Evolutionary conservation across 768 basidiomycete species (phyloP), one percentile per base, ranked within the genome.

Genomic region (Cystofilobasidium macerans): DNA sequence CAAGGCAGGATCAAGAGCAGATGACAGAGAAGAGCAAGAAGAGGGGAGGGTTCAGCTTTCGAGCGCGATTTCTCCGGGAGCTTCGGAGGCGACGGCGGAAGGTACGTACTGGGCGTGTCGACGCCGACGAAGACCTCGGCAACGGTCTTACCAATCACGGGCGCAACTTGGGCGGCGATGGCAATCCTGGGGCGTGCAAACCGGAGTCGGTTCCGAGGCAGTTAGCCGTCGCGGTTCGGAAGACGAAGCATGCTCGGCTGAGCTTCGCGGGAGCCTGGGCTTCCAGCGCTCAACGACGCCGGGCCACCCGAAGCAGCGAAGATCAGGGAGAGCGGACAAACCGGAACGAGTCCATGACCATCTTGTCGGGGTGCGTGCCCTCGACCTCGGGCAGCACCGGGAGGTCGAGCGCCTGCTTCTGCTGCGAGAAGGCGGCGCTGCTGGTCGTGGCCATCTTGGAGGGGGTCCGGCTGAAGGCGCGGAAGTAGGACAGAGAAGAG

Each of bases 161-260:
- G 71, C 0, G 85, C 80, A 60, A 94, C 76, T 68, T 82, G 80
- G 71, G 85, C 80, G 5, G 91, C 88, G 71, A 90, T 87, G 43
- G 88, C 82, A n/a, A 81, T 84, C 62, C 87, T 81, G 80, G 1
- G 26, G 36, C 13, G n/a, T n/a, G n/a, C n/a, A n/a, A n/a, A n/a
- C n/a, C n/a, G n/a, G n/a, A n/a, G n/a, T n/a, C n/a, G n/a, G n/a
- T n/a, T n/a, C n/a, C n/a, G n/a, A n/a, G n/a, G n/a, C n/a, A n/a
- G n/a, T n/a, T n/a, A n/a, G n/a, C n/a, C n/a, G n/a, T n/a, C n/a
- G n/a, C n/a, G n/a, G n/a, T n/a, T n/a, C n/a, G n/a, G n/a, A n/a
- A n/a, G n/a, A n/a, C n/a, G n/a, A n/a, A n/a, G n/a, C n/a, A n/a
- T n/a, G n/a, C n/a, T n/a, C n/a, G n/a, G n/a, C n/a, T n/a, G n/a